Base-by-base conservation (phyloP, 805 yeast species). In the Millerozyma acaciae region DNA sequence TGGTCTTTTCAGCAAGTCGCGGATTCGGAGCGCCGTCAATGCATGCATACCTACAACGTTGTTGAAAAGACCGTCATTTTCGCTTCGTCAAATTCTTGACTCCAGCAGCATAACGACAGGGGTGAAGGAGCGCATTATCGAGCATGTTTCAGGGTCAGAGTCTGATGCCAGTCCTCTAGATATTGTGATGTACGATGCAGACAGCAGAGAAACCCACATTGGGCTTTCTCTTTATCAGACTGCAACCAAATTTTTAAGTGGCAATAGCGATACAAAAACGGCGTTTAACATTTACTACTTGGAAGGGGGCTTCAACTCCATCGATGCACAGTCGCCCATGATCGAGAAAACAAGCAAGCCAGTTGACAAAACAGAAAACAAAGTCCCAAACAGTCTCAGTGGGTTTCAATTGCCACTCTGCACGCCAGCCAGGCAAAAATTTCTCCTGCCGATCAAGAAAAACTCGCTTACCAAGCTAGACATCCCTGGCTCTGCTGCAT, bases 11-110 rank as follows among this genome's bases (percentile, higher is more conserved):
- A 46, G 57, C 14, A 37, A 43, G 6, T 45, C 59, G 18, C 58
- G 62, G 33, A 35, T 69, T 10, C 40, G 36, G 9, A 39, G 48
- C 16, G 47, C 74, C 14, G 41, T 60, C 38, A 65, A 67, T 39
- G 47, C 66, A 12, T 68, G 73, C 40, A 48, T 68, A 9, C 75
- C 75, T 8, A 57, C 72, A 3, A 69, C 75, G 1, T 52, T 69
- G 16, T 43, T 69, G 20, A 67, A 67, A 39, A 42, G 75, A 31
- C 51, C 48, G 25, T 53, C 63, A 19, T 62, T 58, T 33, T 55
- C 48, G 32, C 40, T 69, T 20, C 37, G 41, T 5, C 59, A 58
- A 19, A 54, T 68, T 15, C 36, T 68, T 16, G 53, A 55, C 21
- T 48, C 65, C 6, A 52, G 57, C 38, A 54, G 48, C 25, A 43